These are phyloP conservation scores for Debaryomycetaceae sp. DNA, from an alignment of 1,139 yeast genomes.

Conservation along the genomic window DNA sequence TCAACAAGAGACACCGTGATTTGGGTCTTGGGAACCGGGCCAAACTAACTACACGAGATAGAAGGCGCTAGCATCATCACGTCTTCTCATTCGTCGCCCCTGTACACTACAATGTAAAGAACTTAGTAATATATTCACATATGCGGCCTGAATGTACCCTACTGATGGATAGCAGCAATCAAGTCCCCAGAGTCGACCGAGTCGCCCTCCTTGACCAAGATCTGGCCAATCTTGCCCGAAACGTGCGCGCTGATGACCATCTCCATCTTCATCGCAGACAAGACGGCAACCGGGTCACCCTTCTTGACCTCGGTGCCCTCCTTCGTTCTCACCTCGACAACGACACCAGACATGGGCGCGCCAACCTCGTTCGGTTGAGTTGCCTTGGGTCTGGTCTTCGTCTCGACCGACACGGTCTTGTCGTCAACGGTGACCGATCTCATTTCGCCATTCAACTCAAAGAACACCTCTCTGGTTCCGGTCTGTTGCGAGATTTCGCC, in stretches of 20 bases:
- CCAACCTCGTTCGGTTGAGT: constrained; percentile 92
- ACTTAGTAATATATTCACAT: not conserved
- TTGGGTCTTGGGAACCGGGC: constrained; percentile 18
- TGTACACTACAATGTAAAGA: not conserved
- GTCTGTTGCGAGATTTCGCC: constrained; percentile 83
- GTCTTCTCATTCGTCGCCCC: not conserved
- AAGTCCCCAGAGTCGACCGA: constrained; percentile 92
- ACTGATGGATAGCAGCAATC: constrained; percentile 39
- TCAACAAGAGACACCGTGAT: constrained; percentile 20
- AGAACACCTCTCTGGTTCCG: constrained; percentile 94
- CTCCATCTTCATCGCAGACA: constrained; percentile 99
- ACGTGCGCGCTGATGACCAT: constrained; percentile 95
- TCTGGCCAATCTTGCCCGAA: constrained; percentile 75
- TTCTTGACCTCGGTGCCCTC: constrained; percentile 85
- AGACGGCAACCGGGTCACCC: constrained; percentile 93
- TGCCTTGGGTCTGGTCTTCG: constrained; percentile 87
- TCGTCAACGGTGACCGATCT: constrained; percentile 92
- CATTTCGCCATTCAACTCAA: constrained; percentile 97
- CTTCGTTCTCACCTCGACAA: constrained; percentile 88
- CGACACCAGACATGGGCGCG: constrained; percentile 99
- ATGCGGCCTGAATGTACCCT: constrained; percentile 4
- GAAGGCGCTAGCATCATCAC: not conserved
- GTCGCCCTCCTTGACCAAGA: constrained; percentile 83
- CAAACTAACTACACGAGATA: not conserved
- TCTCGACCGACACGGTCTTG: constrained; percentile 78